Conservation (phyloP, 2,329 filamentous ascomycete species). For the Colletotrichum siamense region DNA sequence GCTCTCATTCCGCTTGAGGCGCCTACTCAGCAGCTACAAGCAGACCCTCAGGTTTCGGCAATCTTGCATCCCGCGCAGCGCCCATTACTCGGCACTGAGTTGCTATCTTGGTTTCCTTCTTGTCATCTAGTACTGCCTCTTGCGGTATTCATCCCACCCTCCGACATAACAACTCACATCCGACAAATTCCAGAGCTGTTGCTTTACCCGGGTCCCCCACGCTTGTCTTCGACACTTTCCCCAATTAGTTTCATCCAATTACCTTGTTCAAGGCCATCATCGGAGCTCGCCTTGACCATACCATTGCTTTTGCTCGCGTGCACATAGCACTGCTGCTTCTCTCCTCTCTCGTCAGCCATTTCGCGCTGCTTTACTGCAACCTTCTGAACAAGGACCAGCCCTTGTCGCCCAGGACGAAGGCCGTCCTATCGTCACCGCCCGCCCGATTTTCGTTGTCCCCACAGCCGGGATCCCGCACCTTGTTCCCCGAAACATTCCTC, state of each 20-base stretch:
- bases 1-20: neutral
- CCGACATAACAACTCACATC: neutral
- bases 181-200: conserved; percentile 16
- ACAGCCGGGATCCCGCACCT: conserved; percentile 19
- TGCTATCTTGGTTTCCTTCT: neutral
- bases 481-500: conserved; percentile 15
- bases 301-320: conserved; percentile 15
- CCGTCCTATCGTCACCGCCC: conserved; percentile 20
- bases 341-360: conserved; percentile 7
- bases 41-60: neutral
- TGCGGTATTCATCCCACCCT: conserved; percentile 5
- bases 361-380: neutral
- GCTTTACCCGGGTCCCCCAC: conserved; percentile 9
- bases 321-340: neutral
- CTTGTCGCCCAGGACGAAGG: conserved; percentile 9
- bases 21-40: neutral
- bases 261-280: neutral
- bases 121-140: neutral
- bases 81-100: neutral
- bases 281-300: neutral
- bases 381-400: conserved; percentile 6
- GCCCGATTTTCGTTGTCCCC: conserved; percentile 19
- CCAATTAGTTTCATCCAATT: neutral
- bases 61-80: neutral
- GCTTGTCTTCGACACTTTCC: neutral